phyloP scores from a whole-genome alignment of 176 grass and related monocot species.

The Triticum urartu region DNA sequence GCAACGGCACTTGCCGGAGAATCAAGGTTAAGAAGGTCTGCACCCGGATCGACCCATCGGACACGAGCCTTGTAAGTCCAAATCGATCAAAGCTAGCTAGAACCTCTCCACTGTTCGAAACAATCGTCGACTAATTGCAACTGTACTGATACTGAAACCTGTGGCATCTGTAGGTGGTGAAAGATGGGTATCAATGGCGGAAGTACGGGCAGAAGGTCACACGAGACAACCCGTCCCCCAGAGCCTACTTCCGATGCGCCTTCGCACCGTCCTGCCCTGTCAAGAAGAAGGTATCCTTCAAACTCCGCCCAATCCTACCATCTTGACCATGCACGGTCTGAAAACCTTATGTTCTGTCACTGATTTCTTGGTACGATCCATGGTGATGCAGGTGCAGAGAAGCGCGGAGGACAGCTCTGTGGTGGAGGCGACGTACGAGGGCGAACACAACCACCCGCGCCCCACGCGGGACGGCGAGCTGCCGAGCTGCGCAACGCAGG shows the following conservation, averaged over 20 bases:
- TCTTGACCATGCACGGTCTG: too few species aligned
- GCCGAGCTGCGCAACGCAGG: neutral
- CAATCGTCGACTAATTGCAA: neutral
- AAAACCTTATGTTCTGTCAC: neutral
- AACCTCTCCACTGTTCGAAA: neutral
- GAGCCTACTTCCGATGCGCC: conserved; percentile 89
- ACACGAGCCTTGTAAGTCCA: conserved; percentile 56
- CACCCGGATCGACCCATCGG: conserved; percentile 55
- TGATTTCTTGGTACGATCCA: neutral
- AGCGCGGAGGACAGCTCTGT: conserved; percentile 84
- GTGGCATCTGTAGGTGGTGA: conserved; percentile 43
- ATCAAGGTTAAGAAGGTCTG: conserved; percentile 46
- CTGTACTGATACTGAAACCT: neutral
- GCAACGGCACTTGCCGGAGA: conserved; percentile 38
- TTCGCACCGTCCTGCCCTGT: conserved; percentile 79
- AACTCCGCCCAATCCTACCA: too few species aligned
- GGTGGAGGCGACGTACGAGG: conserved; percentile 83
- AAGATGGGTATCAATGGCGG: conserved; percentile 88
- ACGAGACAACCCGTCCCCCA: conserved; percentile 81
- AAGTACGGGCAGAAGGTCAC: conserved; percentile 99
- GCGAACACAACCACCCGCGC: conserved; percentile 75
- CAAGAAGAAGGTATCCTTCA: conserved; percentile 80
- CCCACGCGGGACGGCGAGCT: conserved; percentile 26
- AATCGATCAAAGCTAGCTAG: neutral
- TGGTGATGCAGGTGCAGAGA: conserved; percentile 65